Evolutionary conservation across 495 filamentous ascomycete genomes (phyloP).

Genomic region (Aspergillus kassunensis): DNA sequence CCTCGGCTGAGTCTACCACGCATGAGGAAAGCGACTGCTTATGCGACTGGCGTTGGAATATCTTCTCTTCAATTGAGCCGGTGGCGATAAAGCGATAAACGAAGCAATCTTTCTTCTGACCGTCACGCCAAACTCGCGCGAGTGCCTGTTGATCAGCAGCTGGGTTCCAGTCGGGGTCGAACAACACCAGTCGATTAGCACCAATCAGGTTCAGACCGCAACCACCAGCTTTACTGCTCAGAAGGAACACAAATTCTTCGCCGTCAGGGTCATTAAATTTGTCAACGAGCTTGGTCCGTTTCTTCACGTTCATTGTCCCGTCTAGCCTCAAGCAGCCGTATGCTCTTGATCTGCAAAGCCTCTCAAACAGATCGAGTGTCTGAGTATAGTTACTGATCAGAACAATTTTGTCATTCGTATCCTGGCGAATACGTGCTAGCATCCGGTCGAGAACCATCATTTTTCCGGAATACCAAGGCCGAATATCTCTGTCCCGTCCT

Average conservation of each 20-base stretch:
- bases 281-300: constrained; percentile 95
- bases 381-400: constrained; percentile 98
- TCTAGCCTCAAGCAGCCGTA: constrained; percentile 90
- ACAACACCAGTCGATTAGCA: constrained; percentile 92
- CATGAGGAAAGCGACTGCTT: constrained; percentile 95
- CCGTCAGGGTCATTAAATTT: constrained; percentile 96
- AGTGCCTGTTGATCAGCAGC: constrained; percentile 97
- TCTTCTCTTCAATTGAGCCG: constrained; percentile 98
- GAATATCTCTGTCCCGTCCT: constrained; percentile 87
- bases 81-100: constrained; percentile 99
- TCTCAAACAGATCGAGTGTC: constrained; percentile 92
- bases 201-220: constrained; percentile 97
- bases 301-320: constrained; percentile 95
- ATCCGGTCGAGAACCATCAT: constrained; percentile 98
- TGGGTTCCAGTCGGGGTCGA: constrained; percentile 99
- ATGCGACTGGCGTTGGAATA: constrained; percentile 97
- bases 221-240: constrained; percentile 94
- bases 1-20: constrained; percentile 95
- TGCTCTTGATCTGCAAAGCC: constrained; percentile 74
- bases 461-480: constrained; percentile 95
- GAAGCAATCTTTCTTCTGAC: constrained; percentile 98
- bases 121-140: constrained; percentile 96
- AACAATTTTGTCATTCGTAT: constrained; percentile 99
- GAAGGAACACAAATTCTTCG: constrained; percentile 86
- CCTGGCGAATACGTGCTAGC: constrained; percentile 91